These are phyloP conservation scores for Holtermannia corniformis DNA, from an alignment of 768 basidiomycete species.

Conservation along the genomic window DNA sequence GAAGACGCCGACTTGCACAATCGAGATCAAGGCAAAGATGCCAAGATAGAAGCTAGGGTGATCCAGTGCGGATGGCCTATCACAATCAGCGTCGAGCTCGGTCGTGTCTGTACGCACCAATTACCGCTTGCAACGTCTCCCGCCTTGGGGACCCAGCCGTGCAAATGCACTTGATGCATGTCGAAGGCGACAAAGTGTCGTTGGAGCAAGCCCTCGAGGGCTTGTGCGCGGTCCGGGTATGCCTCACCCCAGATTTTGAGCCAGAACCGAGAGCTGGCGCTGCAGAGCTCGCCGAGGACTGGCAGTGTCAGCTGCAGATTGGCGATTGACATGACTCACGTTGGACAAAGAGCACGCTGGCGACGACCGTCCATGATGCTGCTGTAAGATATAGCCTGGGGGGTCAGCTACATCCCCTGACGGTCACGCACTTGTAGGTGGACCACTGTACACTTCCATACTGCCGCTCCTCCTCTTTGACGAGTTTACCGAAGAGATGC, in stretches of 20 bases:
- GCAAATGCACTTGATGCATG: neutral
- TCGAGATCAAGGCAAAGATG: conserved; percentile 26
- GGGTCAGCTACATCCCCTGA: neutral
- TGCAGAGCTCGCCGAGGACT: conserved; percentile 25
- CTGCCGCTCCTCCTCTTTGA: conserved; percentile 74
- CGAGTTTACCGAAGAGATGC: conserved; percentile 38
- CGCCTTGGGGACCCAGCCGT: neutral
- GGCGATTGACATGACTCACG: neutral
- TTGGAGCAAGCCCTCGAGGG: neutral
- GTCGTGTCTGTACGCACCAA: neutral
- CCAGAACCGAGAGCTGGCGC: conserved; percentile 46
- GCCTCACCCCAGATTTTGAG: conserved; percentile 69
- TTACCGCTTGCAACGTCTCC: neutral
- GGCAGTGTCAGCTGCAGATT: neutral
- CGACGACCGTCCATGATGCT: neutral
- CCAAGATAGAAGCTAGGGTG: conserved; percentile 33
- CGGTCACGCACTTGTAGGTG: conserved; percentile 41
- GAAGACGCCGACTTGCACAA: conserved; percentile 16
- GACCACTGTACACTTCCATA: conserved; percentile 73
- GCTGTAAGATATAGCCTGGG: neutral
- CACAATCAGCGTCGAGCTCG: neutral
- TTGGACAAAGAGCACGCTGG: neutral
- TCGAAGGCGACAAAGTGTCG: neutral
- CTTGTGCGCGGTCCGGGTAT: neutral
- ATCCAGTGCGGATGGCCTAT: conserved; percentile 22